phyloP scores from a whole-genome alignment of 2,329 filamentous ascomycete genomes.

The Scedosporium dehoogii region DNA sequence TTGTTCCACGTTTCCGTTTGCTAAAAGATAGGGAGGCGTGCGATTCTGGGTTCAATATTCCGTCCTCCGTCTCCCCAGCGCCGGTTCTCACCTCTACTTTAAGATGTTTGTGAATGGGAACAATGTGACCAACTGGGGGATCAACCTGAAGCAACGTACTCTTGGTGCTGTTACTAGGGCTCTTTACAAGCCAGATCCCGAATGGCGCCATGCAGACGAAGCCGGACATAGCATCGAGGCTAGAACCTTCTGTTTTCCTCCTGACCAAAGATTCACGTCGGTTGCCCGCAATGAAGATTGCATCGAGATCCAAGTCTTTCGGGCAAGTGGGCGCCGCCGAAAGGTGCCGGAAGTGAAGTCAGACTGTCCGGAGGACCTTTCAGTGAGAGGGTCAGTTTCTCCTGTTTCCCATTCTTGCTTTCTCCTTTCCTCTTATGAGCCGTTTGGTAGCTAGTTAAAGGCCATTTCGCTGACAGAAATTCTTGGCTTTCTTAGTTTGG shows the following conservation, averaged over 20 bases:
- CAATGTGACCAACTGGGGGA: constrained; percentile 41
- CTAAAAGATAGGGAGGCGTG: constrained; percentile 24
- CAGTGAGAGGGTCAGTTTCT: no score
- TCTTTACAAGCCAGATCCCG: constrained; percentile 36
- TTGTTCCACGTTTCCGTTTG: not conserved
- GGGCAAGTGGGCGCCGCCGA: constrained; percentile 33
- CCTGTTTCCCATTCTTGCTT: no score
- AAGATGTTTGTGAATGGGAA: constrained; percentile 46
- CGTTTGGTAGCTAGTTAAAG: no score
- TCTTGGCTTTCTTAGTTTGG: constrained; percentile 27
- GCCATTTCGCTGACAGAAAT: no score
- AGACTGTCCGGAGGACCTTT: not conserved
- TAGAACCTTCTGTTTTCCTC: constrained; percentile 40
- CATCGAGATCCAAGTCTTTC: constrained; percentile 43
- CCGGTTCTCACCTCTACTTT: constrained; percentile 38
- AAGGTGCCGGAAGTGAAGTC: not conserved
- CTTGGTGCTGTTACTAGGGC: constrained; percentile 32
- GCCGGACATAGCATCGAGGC: constrained; percentile 33
- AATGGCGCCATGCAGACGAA: constrained; percentile 28
- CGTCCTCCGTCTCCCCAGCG: constrained; percentile 23
- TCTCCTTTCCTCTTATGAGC: no score
- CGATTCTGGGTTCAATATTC: constrained; percentile 44
- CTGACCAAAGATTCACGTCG: constrained; percentile 27
- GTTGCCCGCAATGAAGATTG: constrained; percentile 38
- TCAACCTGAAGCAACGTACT: constrained; percentile 24